Evolutionary conservation across 257 asterid genomes (phyloP).

Genomic region (Jaltomata sinuosa): DNA sequence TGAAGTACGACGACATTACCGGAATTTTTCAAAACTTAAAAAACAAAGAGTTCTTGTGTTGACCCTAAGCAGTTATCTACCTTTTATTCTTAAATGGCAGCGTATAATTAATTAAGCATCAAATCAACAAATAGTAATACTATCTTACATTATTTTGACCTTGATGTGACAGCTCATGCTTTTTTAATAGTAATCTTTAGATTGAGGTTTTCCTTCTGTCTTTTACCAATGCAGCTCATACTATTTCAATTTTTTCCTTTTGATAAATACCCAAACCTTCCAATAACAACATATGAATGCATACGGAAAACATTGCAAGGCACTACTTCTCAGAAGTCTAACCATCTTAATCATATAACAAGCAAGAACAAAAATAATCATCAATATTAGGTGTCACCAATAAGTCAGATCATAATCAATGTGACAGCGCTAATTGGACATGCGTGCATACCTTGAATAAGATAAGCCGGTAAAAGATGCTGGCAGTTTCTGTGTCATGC

Average conservation of each 20-base stretch:
- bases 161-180: not conserved
- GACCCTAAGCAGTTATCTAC: not conserved
- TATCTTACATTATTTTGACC: not conserved
- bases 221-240: not conserved
- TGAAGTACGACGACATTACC: not conserved
- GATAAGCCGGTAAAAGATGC: conserved; percentile 74
- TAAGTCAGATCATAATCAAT: not conserved
- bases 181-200: not conserved
- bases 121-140: not conserved
- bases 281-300: not conserved
- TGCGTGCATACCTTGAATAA: conserved; percentile 57
- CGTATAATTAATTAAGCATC: not conserved
- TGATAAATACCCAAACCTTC: not conserved
- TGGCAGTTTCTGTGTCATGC: conserved; percentile 72
- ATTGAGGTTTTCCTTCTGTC: not conserved
- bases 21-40: not conserved
- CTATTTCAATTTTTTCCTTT: not conserved
- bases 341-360: not conserved
- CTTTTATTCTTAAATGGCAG: not conserved
- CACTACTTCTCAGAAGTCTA: not conserved
- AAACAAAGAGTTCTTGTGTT: not conserved
- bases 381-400: not conserved
- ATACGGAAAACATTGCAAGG: not conserved
- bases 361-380: not conserved
- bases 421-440: conserved; percentile 2